Evolutionary conservation across 441 rosid species (phyloP).

Genomic region (Biscutella laevigata): DNA sequence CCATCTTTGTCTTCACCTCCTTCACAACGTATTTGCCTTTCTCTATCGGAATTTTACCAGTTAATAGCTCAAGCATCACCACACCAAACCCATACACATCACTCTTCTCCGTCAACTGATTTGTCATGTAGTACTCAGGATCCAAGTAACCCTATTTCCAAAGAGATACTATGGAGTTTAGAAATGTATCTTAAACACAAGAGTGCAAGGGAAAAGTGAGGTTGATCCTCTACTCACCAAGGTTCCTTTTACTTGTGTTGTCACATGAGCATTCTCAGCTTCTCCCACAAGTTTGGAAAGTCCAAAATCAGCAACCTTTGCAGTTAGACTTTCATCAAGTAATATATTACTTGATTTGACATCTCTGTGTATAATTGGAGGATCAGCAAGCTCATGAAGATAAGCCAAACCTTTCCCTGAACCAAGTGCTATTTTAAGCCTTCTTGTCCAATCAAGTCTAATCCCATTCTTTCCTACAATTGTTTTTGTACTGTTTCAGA

Average conservation of each 20-base stretch:
- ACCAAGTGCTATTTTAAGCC: slow-evolving; percentile 60
- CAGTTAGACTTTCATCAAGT: slow-evolving; percentile 49
- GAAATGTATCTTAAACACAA: no score
- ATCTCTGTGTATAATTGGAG: slow-evolving; percentile 72
- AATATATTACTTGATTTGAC: no score
- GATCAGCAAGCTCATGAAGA: slow-evolving; percentile 69
- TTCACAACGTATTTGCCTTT: slow-evolving; percentile 62
- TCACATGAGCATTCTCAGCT: slow-evolving; percentile 41
- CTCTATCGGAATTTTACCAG: slow-evolving; percentile 58
- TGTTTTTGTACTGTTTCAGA: no score
- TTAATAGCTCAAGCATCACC: slow-evolving; percentile 54
- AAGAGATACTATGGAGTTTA: neutral
- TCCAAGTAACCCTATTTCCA: slow-evolving; percentile 62
- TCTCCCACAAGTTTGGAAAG: slow-evolving; percentile 58
- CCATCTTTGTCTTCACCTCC: slow-evolving; percentile 48
- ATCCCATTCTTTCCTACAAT: slow-evolving; percentile 61
- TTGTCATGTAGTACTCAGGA: slow-evolving; percentile 83
- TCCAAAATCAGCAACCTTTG: slow-evolving; percentile 83
- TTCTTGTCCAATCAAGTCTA: slow-evolving; percentile 57
- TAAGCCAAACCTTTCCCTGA: slow-evolving; percentile 61
- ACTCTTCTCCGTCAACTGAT: slow-evolving; percentile 79
- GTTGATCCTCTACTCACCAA: slow-evolving; percentile 43
- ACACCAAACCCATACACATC: slow-evolving; percentile 84
- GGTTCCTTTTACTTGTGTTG: slow-evolving; percentile 83
- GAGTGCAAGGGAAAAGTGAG: neutral